A percentile compares a stretch with the other conserved stretches of the same genome.
phyloP scores from a whole-genome alignment of 2,329 filamentous ascomycete genomes.

The Hypoxylon sp. region DNA sequence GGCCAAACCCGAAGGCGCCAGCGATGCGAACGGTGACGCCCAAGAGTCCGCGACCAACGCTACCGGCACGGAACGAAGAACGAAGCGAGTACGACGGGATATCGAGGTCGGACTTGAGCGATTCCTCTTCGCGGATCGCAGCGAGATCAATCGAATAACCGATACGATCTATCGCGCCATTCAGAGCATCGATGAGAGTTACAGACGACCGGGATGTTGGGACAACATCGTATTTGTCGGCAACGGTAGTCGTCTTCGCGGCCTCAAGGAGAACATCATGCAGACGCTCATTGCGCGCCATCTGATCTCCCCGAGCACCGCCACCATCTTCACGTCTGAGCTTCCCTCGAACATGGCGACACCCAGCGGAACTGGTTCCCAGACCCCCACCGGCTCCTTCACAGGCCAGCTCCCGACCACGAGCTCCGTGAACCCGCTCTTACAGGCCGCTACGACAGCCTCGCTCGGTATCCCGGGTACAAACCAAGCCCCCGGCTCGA shows the following conservation, averaged over 20 bases:
- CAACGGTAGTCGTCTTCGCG: slow-evolving; percentile 80
- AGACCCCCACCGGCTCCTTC: slow-evolving; percentile 82
- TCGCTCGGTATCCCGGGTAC: slow-evolving; percentile 62
- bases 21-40: slow-evolving; percentile 40
- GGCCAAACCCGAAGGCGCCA: slow-evolving; percentile 38
- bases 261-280: slow-evolving; percentile 91
- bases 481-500: slow-evolving; percentile 60
- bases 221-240: slow-evolving; percentile 93
- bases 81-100: slow-evolving; percentile 73
- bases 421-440: slow-evolving; percentile 83
- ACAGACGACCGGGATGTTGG: slow-evolving; percentile 90
- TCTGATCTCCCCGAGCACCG: slow-evolving; percentile 90
- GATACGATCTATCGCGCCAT: slow-evolving; percentile 87
- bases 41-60: slow-evolving; percentile 52
- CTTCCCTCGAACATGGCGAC: slow-evolving; percentile 94
- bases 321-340: slow-evolving; percentile 97
- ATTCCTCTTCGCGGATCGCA: slow-evolving; percentile 77
- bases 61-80: slow-evolving; percentile 59
- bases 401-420: slow-evolving; percentile 67
- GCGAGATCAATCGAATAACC: slow-evolving; percentile 85
- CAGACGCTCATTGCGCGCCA: slow-evolving; percentile 85
- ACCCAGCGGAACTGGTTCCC: slow-evolving; percentile 88
- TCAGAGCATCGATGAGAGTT: slow-evolving; percentile 84
- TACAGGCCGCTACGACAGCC: slow-evolving; percentile 89
- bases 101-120: slow-evolving; percentile 84